Percentiles rank a stretch among this genome's conserved stretches.
phyloP scores from a whole-genome alignment of 805 yeast genomes.

The Candida patagonica region DNA sequence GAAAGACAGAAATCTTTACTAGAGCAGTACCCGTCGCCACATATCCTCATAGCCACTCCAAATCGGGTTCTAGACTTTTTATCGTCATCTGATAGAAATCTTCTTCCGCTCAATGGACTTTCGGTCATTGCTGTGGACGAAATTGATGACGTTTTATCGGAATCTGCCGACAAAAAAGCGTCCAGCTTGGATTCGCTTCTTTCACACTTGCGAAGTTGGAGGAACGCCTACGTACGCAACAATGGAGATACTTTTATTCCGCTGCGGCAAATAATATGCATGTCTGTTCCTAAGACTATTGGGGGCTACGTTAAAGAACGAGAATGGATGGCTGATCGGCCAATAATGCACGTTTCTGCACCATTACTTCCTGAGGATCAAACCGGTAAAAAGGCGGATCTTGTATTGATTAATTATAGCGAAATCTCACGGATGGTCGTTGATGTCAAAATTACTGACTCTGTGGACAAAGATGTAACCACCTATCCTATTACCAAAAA shows the following conservation, averaged over 20 bases:
- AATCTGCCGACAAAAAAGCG: neutral
- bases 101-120: slow-evolving; percentile 13
- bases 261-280: neutral
- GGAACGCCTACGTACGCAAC: neutral
- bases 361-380: neutral
- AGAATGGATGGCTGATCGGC: slow-evolving; percentile 3
- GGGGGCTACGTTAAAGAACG: slow-evolving; percentile 5
- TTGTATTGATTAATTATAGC: neutral
- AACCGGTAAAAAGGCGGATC: neutral
- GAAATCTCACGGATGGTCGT: neutral
- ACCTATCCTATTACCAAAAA: neutral
- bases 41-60: slow-evolving; percentile 48
- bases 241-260: neutral
- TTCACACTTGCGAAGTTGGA: slow-evolving; percentile 1
- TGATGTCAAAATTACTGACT: neutral
- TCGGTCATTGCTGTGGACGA: slow-evolving; percentile 24
- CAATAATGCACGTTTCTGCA: neutral
- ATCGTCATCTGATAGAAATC: slow-evolving; percentile 22
- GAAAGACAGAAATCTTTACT: slow-evolving; percentile 20
- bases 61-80: slow-evolving; percentile 41
- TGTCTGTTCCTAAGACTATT: neutral
- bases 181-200: slow-evolving; percentile 1
- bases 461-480: neutral
- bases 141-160: slow-evolving; percentile 16
- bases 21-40: slow-evolving; percentile 24